Base-by-base conservation (phyloP, 2,329 filamentous ascomycete species). In the Fusarium austroafricanum region DNA sequence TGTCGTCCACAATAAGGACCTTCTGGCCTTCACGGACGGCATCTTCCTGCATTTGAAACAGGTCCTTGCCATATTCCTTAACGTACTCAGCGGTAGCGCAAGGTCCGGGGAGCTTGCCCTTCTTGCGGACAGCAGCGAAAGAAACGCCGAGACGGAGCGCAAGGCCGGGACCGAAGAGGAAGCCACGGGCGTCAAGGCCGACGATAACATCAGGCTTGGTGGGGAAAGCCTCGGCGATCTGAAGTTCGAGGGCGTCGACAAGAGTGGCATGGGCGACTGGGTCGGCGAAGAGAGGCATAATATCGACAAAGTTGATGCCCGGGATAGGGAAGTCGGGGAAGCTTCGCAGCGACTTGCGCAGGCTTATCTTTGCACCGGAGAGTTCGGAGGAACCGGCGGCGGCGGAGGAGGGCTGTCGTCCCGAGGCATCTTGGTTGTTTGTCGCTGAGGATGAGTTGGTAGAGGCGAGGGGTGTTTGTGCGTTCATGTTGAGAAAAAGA, bases 241-340 rank as follows among this genome's bases (percentile, higher is more conserved):
- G 91, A 66, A 97, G 85, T 81, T 97, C 92, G 72, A 98, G 91
- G 47, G 93, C 93, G 75, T 90, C 88, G 78, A 97, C 84, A 61
- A 99, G 90, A 56, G 89, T 86, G 72, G 87, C 84, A 82, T 97
- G 95, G 65, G 92, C 85, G 51, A 79, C 77, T 55, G 90, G 89
- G 76, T 93, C 87, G 78, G 92, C 89, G 84, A 99, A 98, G 77
- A 98, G 90, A 65, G 96, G 96, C 80, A 99, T 90, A 82, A 99
- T 98, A 79, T 99, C 96, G 83, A 97, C 93, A 82, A 99, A 99
- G 75, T 97, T 86, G 77, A 99, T 95, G 79, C 96, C 95, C 44
- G 92, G 90, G 71, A 91, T 90, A 61, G 95, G 95, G 83, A 97
- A 98, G 85, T 98, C 93, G 76, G 90, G 89, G 83, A 93, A 97